phyloP scores from a whole-genome alignment of 2,329 filamentous ascomycete species.

The Aureobasidium subglaciale region DNA sequence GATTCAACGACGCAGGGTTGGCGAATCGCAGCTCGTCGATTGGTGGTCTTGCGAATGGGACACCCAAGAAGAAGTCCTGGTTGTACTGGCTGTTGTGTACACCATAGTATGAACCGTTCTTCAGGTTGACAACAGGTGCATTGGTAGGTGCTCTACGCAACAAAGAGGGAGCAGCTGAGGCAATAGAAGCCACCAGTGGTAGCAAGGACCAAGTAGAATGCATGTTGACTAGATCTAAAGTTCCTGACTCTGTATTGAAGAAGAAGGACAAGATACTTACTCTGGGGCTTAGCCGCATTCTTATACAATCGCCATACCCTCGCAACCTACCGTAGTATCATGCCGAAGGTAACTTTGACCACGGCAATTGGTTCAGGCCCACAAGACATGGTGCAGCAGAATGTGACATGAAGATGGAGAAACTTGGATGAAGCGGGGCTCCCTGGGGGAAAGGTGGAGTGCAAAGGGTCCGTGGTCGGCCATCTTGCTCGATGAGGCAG shows the following conservation, averaged over 20 bases:
- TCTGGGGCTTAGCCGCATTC: background rate
- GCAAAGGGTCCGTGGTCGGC: background rate
- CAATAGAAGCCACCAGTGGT: conserved; percentile 3
- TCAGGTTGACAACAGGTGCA: conserved; percentile 30
- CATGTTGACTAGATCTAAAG: conserved; percentile 1
- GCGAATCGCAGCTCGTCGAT: conserved; percentile 20
- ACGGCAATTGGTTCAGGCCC: background rate
- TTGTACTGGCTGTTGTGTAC: conserved; percentile 31
- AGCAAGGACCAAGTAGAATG: conserved; percentile 10
- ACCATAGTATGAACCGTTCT: conserved; percentile 39
- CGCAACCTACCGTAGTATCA: background rate
- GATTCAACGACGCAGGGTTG: conserved; percentile 19
- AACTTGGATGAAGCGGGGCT: conserved; percentile 1
- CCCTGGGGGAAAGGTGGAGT: background rate
- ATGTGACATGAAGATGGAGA: background rate
- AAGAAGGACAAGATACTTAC: background rate
- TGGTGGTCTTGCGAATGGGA: conserved; percentile 24
- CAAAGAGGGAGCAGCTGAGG: conserved; percentile 6
- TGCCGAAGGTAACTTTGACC: background rate
- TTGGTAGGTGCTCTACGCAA: background rate
- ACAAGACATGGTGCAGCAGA: conserved; percentile 1
- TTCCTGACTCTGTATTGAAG: background rate
- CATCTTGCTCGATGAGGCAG: background rate
- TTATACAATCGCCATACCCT: background rate
- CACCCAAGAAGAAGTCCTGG: conserved; percentile 37